Evolutionary conservation across 306 rosid genomes (phyloP), one percentile per base, ranked within the genome.

Genomic region (Malus orientalis): DNA sequence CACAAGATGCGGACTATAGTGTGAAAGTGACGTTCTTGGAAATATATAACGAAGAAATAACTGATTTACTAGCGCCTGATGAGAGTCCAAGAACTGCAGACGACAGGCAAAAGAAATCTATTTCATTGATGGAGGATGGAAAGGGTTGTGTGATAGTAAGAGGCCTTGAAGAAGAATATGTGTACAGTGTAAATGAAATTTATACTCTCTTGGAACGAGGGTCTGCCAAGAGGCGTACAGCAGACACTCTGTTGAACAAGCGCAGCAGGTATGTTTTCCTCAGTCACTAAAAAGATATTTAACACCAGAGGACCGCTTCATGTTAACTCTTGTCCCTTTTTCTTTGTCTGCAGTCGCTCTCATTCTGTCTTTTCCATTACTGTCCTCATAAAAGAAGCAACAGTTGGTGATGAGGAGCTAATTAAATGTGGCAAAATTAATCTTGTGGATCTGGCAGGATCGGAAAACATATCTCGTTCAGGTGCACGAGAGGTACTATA

Each of bases 341-440:
- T 89, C 33, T 73, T 84, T 68, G 55, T 74, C 71, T 88, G 91
- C 93, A 95, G 99, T 76, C 97, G 99, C 67, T 95, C 99, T 18
- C 99, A 95, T 88, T 95, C 99, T 11, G 84, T 95, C 68, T 95
- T 95, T 80, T 90, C 99, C 32, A 95, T 95, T 29, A 90, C 97
- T 47, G 86, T 92, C 76, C 85, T 85, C 81, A 87, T 95, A 64
- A 95, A 95, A 84, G 99, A 95, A 88, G 84, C 97, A 45, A 79
- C 87, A 33, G 83, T 89, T 74, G 97, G 92, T 44, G 99, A 90
- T 69, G 97, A 92, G 85, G 99, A 95, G 79, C 78, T 95, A 75
- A 92, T 95, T 33, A 95, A 95, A 76, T 95, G 99, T 81, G 99
- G 99, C 75, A 95, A 95, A 82, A 97, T 95, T 76, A 95, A 95